A percentile compares a stretch with the other conserved stretches of the same genome.
Conservation (phyloP, 164 flowering plant genomes). For the Berberis vulgaris region DNA sequence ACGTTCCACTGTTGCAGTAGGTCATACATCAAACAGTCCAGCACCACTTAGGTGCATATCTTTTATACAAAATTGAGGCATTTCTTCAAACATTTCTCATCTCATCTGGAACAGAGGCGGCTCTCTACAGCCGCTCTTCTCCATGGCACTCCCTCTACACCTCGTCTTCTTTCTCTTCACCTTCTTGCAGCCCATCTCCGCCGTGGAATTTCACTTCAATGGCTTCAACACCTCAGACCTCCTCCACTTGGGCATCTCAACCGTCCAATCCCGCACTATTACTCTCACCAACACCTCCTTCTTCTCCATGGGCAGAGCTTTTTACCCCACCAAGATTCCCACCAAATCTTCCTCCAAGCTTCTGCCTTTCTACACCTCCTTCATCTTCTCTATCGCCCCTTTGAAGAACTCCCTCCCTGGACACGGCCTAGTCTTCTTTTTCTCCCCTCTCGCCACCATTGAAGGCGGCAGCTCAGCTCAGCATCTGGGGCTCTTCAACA, state of each 20-base stretch:
- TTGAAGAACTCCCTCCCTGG: conserved; percentile 13
- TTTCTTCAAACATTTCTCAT: too few relatives aligned
- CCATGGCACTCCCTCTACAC: conserved; percentile 7
- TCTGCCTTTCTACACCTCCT: conserved; percentile 30
- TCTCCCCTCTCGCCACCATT: conserved; percentile 19
- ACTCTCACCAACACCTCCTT: conserved; percentile 18
- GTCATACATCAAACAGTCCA: too few relatives aligned
- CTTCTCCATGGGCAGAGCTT: conserved; percentile 23
- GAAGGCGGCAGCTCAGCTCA: conserved; percentile 18
- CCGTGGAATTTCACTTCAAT: conserved; percentile 24
- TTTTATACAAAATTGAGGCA: too few relatives aligned
- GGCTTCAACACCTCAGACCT: conserved; percentile 21
- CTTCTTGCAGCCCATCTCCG: conserved; percentile 4
- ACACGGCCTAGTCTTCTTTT: conserved; percentile 29
- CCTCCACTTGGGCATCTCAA: conserved; percentile 11
- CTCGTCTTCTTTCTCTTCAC: conserved; percentile 6
- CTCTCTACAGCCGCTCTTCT: neutral
- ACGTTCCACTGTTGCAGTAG: too few relatives aligned
- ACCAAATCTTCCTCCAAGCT: conserved; percentile 13
- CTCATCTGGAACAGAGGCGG: neutral
- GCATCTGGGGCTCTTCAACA: conserved; percentile 28
- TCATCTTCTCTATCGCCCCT: conserved; percentile 32
- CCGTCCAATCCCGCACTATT: conserved; percentile 16
- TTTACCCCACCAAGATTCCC: conserved; percentile 22
- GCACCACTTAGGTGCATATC: too few relatives aligned